Conservation (phyloP, 2,329 filamentous ascomycete genomes). For the Xylariaceae sp. region DNA sequence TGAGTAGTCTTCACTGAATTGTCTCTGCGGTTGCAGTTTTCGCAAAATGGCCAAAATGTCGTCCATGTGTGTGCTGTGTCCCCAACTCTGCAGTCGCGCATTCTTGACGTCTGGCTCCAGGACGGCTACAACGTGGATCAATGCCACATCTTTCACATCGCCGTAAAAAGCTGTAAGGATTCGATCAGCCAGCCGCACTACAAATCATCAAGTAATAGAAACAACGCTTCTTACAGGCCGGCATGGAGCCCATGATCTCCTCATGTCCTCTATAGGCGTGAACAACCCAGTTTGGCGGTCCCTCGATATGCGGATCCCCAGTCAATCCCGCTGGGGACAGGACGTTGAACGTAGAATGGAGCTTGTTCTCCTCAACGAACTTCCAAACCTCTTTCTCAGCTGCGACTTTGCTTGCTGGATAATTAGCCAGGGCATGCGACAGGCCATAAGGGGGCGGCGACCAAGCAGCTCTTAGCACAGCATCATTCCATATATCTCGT, state of each 20-base stretch:
- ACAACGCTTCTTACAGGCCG: slow-evolving; percentile 1
- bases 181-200: neutral
- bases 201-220: neutral
- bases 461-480: slow-evolving; percentile 3
- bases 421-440: slow-evolving; percentile 6
- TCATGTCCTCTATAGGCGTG: slow-evolving; percentile 6
- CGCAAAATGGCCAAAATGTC: slow-evolving; percentile 2
- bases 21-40: slow-evolving; percentile 1
- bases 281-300: slow-evolving; percentile 6
- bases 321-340: slow-evolving; percentile 4
- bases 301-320: slow-evolving; percentile 7
- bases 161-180: slow-evolving; percentile 3
- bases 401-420: slow-evolving; percentile 6
- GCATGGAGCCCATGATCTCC: slow-evolving; percentile 1
- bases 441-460: slow-evolving; percentile 6
- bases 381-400: slow-evolving; percentile 8
- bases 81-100: slow-evolving; percentile 6
- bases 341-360: slow-evolving; percentile 4
- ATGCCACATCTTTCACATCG: slow-evolving; percentile 6
- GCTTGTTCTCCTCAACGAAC: slow-evolving; percentile 1
- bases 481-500: slow-evolving; percentile 5
- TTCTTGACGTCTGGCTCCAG: slow-evolving; percentile 5
- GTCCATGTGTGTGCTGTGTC: slow-evolving; percentile 7
- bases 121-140: slow-evolving; percentile 8
- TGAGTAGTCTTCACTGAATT: slow-evolving; percentile 7